These are phyloP conservation scores for Pseudohyphozyma bogoriensis DNA, from an alignment of 768 basidiomycete genomes.

Conservation along the genomic window DNA sequence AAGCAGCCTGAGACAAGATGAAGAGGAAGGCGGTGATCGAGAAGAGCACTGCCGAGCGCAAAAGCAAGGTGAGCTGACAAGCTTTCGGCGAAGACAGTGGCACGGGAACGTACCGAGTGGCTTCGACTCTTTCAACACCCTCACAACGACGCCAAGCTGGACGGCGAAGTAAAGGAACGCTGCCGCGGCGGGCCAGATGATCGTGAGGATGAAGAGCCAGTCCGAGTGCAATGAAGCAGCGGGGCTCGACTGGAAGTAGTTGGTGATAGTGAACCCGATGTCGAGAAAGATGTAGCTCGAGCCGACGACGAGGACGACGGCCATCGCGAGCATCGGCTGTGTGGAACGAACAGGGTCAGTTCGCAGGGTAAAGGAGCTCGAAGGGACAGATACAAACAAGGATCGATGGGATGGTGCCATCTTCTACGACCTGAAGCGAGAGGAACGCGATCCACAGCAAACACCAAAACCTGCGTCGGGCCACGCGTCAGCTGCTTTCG, in stretches of 20 bases:
- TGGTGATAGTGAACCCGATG: slow-evolving; percentile 57
- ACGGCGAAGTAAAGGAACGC: slow-evolving; percentile 58
- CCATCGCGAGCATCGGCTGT: slow-evolving; percentile 12
- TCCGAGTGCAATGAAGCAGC: slow-evolving; percentile 53
- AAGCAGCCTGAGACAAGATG: slow-evolving; percentile 67
- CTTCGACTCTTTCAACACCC: slow-evolving; percentile 62
- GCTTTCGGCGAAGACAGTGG: not conserved
- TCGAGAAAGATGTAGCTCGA: slow-evolving; percentile 81
- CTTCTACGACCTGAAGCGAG: slow-evolving; percentile 68
- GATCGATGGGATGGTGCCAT: slow-evolving; percentile 55
- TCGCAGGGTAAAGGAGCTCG: not conserved
- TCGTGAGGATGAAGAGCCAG: slow-evolving; percentile 68
- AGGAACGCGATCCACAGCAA: slow-evolving; percentile 34
- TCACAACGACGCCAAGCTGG: slow-evolving; percentile 71
- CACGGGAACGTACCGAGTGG: slow-evolving; percentile 51
- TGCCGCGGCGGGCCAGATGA: slow-evolving; percentile 65
- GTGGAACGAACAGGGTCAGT: not conserved
- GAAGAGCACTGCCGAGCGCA: slow-evolving; percentile 50
- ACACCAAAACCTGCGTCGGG: slow-evolving; percentile 20
- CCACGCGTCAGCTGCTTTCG: not conserved
- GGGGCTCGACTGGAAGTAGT: slow-evolving; percentile 49
- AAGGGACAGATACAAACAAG: slow-evolving; percentile 10
- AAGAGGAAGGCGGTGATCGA: slow-evolving; percentile 64
- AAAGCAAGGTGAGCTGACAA: not conserved
- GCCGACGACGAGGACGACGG: slow-evolving; percentile 48